These are phyloP conservation scores for Daldinia caldariorum DNA, from an alignment of 495 filamentous ascomycete species.

Conservation along the genomic window DNA sequence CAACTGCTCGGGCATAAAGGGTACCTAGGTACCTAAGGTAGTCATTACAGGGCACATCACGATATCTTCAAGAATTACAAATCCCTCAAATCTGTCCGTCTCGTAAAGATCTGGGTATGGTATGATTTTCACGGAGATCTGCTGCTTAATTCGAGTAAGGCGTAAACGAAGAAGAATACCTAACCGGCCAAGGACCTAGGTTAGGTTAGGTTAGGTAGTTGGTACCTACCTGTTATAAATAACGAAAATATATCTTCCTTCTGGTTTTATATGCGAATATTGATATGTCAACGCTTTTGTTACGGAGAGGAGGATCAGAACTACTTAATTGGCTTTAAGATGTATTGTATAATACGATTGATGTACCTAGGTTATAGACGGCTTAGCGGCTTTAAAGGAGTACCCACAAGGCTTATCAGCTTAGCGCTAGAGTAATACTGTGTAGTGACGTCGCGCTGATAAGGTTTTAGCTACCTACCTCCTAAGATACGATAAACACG, in stretches of 20 bases:
- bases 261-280: too few species aligned
- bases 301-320: too few species aligned
- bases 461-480: constrained; percentile 20
- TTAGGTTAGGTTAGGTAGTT: too few species aligned
- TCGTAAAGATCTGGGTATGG: background rate
- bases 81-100: background rate
- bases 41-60: background rate
- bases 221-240: too few species aligned
- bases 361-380: background rate
- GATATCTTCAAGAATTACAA: background rate
- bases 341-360: too few species aligned
- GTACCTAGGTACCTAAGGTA: too few species aligned
- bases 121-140: background rate
- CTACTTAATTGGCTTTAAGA: too few species aligned
- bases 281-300: too few species aligned
- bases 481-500: constrained; percentile 27
- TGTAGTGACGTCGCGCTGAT: constrained; percentile 42
- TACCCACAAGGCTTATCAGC: constrained; percentile 34
- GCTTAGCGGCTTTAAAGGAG: background rate
- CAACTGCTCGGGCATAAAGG: constrained; percentile 3
- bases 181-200: background rate
- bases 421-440: too few species aligned
- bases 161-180: background rate
- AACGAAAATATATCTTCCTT: too few species aligned
- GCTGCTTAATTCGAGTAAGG: background rate